A percentile compares a stretch with the other conserved stretches of the same genome.
Conservation (phyloP, 164 flowering plant species). For the Piper betle region DNA sequence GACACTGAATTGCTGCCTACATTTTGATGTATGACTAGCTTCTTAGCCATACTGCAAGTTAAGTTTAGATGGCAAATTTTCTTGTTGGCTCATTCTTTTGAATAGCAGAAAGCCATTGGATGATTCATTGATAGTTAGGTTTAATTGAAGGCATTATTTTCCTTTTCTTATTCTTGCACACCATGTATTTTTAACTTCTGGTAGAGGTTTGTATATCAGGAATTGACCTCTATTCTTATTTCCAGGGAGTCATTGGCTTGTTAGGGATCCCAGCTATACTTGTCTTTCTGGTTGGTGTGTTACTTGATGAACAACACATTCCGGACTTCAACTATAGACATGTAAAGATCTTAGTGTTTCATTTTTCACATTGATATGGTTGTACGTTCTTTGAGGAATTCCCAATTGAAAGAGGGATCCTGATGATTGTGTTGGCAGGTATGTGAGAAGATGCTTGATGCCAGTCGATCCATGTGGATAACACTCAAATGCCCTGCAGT, state of each 20-base stretch:
- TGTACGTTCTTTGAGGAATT: neutral
- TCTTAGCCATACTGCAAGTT: too few relatives aligned
- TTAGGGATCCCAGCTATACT: conserved; percentile 58
- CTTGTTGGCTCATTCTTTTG: too few relatives aligned
- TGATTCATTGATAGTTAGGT: too few relatives aligned
- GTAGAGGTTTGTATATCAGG: too few relatives aligned
- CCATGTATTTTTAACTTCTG: neutral
- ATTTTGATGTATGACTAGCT: too few relatives aligned
- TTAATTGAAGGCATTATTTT: neutral
- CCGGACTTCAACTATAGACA: conserved; percentile 46
- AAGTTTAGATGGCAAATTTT: too few relatives aligned
- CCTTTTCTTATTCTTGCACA: neutral
- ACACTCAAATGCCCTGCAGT: conserved; percentile 64
- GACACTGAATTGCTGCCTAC: too few relatives aligned
- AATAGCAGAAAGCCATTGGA: neutral
- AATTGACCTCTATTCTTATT: conserved; percentile 2
- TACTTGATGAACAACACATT: conserved; percentile 45
- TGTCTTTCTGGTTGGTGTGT: conserved; percentile 44
- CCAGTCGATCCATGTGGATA: conserved; percentile 66
- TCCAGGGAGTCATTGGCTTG: conserved; percentile 78
- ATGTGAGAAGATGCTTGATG: conserved; percentile 47
- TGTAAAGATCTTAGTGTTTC: conserved; percentile 22
- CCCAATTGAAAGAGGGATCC: neutral
- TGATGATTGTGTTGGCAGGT: conserved; percentile 28
- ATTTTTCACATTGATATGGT: neutral